Percentiles rank a stretch among this genome's conserved stretches.
Conservation (phyloP, 2,329 filamentous ascomycete species). For the Aspergillus tubingensis region DNA sequence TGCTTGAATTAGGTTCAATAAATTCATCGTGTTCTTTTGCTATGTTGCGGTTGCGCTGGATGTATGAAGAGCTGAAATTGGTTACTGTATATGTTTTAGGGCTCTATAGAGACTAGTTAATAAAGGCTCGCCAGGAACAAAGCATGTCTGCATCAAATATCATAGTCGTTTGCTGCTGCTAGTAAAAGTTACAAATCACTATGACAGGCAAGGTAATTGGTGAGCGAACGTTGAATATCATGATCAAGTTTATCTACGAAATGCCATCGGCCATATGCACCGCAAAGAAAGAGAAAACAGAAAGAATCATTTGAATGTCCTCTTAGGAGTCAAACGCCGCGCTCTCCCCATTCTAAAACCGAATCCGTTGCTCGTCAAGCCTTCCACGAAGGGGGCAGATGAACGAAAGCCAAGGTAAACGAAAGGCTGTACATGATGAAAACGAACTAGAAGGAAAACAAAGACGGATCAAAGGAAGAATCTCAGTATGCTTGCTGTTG, state of each 20-base stretch:
- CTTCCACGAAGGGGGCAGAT: slow-evolving; percentile 8
- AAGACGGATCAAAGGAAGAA: background rate
- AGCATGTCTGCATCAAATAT: too few relatives aligned
- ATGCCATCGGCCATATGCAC: background rate
- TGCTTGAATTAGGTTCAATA: too few relatives aligned
- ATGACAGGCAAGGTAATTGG: background rate
- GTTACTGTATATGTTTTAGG: too few relatives aligned
- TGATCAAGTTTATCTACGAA: background rate
- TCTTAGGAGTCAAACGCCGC: slow-evolving; percentile 17
- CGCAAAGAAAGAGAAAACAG: slow-evolving; percentile 1
- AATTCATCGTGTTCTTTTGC: too few relatives aligned
- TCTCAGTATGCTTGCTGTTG: slow-evolving; percentile 38
- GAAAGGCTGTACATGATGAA: background rate
- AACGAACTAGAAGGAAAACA: background rate
- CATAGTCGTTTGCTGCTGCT: too few relatives aligned
- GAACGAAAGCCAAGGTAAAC: background rate
- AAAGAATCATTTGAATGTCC: slow-evolving; percentile 6
- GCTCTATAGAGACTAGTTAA: too few relatives aligned
- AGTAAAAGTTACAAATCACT: too few relatives aligned
- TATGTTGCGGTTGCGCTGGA: too few relatives aligned
- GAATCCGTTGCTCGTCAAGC: slow-evolving; percentile 32
- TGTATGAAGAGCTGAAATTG: too few relatives aligned
- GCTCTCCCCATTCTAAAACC: slow-evolving; percentile 32
- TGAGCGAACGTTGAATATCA: background rate
- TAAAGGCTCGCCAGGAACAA: too few relatives aligned